Base-by-base conservation (phyloP, 2,329 filamentous ascomycete genomes). In the Stachybotrys elegans region DNA sequence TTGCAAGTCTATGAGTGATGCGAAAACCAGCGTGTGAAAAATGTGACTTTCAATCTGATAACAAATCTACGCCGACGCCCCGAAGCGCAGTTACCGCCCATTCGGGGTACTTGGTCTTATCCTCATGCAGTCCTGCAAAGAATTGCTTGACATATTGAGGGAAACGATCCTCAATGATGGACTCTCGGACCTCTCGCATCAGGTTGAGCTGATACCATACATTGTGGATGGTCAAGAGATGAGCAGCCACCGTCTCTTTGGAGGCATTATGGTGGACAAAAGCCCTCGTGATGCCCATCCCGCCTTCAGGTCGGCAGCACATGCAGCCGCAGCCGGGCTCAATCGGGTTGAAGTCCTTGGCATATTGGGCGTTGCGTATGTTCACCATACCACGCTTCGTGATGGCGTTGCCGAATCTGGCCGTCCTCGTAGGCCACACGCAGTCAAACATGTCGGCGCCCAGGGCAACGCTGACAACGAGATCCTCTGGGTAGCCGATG, bases 401-500 rank as follows among this genome's bases (percentile, higher is more conserved):
- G 46, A 98, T 80, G 29, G 92, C 93, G 60, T 96, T 96, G 47
- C 94, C 93, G 60, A 98, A 98, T 25, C 93, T 83, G 60, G 93
- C 93, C 27, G 93, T 98, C 43, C 93, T 78, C 5, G 93, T 97
- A 2, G 93, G 94, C 93, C 93, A 98, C 6, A 98, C 93, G 60
- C 94, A 98, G 68, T 98, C 93, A 62, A 98, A 98, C 93, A 98
- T 98, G 67, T 98, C 93, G 40, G 93, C 93, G 4, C 93, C 93
- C 1, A 98, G 76, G 2, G 93, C 93, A 4, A 96, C 84, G 43
- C 89, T 94, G 31, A 98, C 91, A 2, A 98, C 80, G 44, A 98
- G 73, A 59, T 98, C 93, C 69, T 97, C 93, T 2, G 93, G 93
- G 64, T 96, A 98, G 12, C 93, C 90, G 54, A 98, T 93, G 16